Conservation (phyloP, 306 rosid species). For the Quercus agrifolia region DNA sequence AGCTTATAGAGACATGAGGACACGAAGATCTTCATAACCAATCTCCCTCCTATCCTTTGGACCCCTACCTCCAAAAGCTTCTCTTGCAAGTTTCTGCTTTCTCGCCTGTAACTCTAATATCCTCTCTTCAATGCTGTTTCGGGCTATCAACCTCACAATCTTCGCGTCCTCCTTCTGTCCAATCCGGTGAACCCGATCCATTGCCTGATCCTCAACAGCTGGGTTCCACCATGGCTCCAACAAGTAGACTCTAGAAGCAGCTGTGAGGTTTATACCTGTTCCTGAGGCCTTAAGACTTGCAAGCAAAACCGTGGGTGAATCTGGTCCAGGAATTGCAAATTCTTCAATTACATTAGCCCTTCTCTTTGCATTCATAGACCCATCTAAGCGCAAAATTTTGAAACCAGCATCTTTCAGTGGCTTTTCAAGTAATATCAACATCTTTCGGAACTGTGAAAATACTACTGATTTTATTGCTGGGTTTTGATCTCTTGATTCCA, state of each 20-base stretch:
- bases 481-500: constrained; percentile 43
- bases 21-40: constrained; percentile 47
- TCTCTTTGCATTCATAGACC: constrained; percentile 64
- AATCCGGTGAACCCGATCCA: constrained; percentile 79
- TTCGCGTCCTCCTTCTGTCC: constrained; percentile 77
- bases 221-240: constrained; percentile 98
- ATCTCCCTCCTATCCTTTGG: constrained; percentile 31
- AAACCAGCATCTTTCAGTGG: constrained; percentile 71
- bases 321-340: constrained; percentile 36
- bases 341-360: constrained; percentile 56
- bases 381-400: constrained; percentile 63
- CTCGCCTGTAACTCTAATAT: constrained; percentile 58
- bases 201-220: constrained; percentile 86
- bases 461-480: constrained; percentile 65
- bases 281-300: constrained; percentile 82
- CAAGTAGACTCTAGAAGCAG: constrained; percentile 71
- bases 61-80: constrained; percentile 34
- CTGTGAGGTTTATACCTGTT: constrained; percentile 72
- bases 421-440: constrained; percentile 55
- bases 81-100: constrained; percentile 47
- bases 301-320: constrained; percentile 54
- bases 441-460: constrained; percentile 74
- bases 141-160: constrained; percentile 64
- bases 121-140: constrained; percentile 65
- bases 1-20: constrained; percentile 44